Conservation (phyloP, 148 eudicot genomes). For the Salicornia ramosissima region DNA sequence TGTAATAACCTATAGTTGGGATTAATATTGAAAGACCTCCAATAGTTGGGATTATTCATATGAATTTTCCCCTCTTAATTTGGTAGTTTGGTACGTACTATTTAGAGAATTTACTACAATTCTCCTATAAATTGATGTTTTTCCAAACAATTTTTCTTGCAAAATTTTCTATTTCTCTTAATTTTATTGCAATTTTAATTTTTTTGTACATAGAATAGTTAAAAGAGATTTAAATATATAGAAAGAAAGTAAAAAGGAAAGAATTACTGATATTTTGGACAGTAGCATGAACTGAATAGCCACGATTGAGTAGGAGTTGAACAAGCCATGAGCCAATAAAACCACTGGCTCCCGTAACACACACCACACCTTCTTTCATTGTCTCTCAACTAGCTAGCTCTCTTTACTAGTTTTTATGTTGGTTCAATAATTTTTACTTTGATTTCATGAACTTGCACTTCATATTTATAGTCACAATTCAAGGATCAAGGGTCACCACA, state of each 20-base stretch:
- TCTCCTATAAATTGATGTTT: too few relatives aligned
- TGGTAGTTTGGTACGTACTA: too few relatives aligned
- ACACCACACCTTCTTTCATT: conserved; percentile 46
- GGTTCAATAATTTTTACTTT: not conserved
- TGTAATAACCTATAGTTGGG: too few relatives aligned
- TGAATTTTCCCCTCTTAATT: too few relatives aligned
- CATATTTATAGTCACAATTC: conserved; percentile 3
- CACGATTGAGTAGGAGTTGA: conserved; percentile 68
- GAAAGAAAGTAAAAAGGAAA: not conserved
- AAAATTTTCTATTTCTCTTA: too few relatives aligned
- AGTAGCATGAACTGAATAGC: conserved; percentile 87
- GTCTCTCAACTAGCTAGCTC: not conserved
- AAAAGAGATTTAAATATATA: not conserved
- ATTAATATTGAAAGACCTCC: too few relatives aligned
- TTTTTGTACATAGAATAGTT: too few relatives aligned
- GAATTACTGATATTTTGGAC: conserved; percentile 55
- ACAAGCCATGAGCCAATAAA: conserved; percentile 83
- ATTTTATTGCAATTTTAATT: too few relatives aligned
- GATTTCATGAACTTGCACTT: not conserved
- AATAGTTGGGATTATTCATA: too few relatives aligned
- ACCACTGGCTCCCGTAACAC: conserved; percentile 92
- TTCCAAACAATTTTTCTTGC: too few relatives aligned
- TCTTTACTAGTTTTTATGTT: not conserved
- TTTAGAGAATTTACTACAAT: too few relatives aligned
- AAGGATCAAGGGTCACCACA: too few relatives aligned